These are phyloP conservation scores for Fusarium sp. DNA, from an alignment of 2,329 filamentous ascomycete species.

Conservation along the genomic window DNA sequence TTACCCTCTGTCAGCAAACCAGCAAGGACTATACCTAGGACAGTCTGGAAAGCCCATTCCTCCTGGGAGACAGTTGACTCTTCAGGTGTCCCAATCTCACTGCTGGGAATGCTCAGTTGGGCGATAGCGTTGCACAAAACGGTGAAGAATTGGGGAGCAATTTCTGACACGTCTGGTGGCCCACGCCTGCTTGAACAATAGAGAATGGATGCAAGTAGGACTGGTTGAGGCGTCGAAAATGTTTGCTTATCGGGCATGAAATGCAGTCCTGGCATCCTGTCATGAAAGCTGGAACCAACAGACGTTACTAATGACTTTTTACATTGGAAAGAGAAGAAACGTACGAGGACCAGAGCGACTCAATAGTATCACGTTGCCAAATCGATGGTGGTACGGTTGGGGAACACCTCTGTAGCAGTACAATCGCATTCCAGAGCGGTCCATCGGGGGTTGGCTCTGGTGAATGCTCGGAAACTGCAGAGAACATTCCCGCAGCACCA, in stretches of 20 bases:
- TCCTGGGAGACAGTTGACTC: constrained; percentile 1
- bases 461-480: background rate
- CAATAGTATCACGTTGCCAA: constrained; percentile 12
- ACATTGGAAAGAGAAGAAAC: accelerated
- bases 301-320: background rate
- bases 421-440: constrained; percentile 7
- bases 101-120: constrained; percentile 12
- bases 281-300: background rate
- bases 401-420: background rate
- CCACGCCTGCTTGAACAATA: constrained; percentile 14
- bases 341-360: constrained; percentile 17
- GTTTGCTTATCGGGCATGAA: constrained; percentile 22
- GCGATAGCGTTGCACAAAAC: constrained; percentile 14
- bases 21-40: constrained; percentile 4
- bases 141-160: constrained; percentile 1
- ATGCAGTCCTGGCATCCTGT: constrained; percentile 12
- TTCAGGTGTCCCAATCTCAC: background rate
- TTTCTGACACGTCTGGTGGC: background rate
- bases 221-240: constrained; percentile 1
- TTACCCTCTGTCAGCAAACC: constrained; percentile 6
- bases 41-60: constrained; percentile 22
- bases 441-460: background rate
- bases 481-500: background rate
- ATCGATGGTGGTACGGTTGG: background rate
- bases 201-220: constrained; percentile 1